Evolutionary conservation across 2,329 filamentous ascomycete genomes (phyloP).

Genomic region (Exophiala phaeomuriformis): DNA sequence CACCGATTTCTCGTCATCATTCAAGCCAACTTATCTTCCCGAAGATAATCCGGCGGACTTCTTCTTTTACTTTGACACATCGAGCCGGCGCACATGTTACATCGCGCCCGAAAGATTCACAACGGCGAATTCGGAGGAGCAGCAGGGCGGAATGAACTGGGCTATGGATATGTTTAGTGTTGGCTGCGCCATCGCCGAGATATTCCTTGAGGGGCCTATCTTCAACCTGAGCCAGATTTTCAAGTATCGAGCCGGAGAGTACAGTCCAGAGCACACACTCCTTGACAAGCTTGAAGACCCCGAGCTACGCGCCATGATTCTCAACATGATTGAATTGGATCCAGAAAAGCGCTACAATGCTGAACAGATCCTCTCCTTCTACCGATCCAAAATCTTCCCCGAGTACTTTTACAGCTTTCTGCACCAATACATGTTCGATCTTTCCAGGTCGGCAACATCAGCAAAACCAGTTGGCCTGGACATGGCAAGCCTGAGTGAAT

Average conservation of each 20-base stretch:
- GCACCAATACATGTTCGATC: slow-evolving; percentile 93
- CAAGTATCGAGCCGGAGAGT: slow-evolving; percentile 87
- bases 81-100: slow-evolving; percentile 85
- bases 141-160: slow-evolving; percentile 64
- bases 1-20: slow-evolving; percentile 91
- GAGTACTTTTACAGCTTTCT: slow-evolving; percentile 96
- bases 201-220: slow-evolving; percentile 92
- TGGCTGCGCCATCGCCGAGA: slow-evolving; percentile 91
- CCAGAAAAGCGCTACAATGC: slow-evolving; percentile 87
- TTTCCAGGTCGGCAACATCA: slow-evolving; percentile 82
- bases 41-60: slow-evolving; percentile 97
- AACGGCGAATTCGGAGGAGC: slow-evolving; percentile 58
- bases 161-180: slow-evolving; percentile 99
- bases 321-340: slow-evolving; percentile 93
- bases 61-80: slow-evolving; percentile 95
- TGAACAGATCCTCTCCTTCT: slow-evolving; percentile 88
- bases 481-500: slow-evolving; percentile 68
- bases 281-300: slow-evolving; percentile 80
- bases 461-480: slow-evolving; percentile 63
- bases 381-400: slow-evolving; percentile 85
- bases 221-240: slow-evolving; percentile 95
- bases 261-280: slow-evolving; percentile 74
- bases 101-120: slow-evolving; percentile 90
- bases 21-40: slow-evolving; percentile 87
- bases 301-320: slow-evolving; percentile 79